phyloP scores from a whole-genome alignment of 331 rosid genomes.

The Pyrus hybrid region DNA sequence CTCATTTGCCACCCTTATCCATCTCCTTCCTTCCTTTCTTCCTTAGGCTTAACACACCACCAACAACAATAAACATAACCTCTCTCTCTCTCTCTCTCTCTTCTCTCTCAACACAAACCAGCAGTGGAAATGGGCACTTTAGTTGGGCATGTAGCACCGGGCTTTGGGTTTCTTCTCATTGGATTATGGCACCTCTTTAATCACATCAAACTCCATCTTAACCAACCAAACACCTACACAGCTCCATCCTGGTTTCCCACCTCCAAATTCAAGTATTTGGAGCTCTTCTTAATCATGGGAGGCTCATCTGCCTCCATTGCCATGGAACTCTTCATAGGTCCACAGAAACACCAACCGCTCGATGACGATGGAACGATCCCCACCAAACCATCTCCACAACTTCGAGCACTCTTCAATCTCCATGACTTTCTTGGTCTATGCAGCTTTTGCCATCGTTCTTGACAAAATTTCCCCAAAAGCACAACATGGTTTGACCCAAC shows the following conservation, averaged over 20 bases:
- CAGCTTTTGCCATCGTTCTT: conserved; percentile 32
- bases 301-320: conserved; percentile 50
- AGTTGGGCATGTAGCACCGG: conserved; percentile 68
- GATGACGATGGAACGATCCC: conserved; percentile 77
- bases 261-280: conserved; percentile 44
- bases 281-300: conserved; percentile 50
- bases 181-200: conserved; percentile 89
- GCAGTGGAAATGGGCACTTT: conserved; percentile 34
- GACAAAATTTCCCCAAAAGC: conserved; percentile 26
- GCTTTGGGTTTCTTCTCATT: conserved; percentile 53
- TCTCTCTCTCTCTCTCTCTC: not conserved
- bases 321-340: conserved; percentile 72
- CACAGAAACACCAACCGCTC: conserved; percentile 57
- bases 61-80: no score
- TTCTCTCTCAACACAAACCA: not conserved
- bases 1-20: no score
- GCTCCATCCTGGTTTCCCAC: conserved; percentile 66
- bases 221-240: conserved; percentile 25
- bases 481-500: conserved; percentile 39
- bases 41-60: no score
- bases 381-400: conserved; percentile 67
- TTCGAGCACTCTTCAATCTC: conserved; percentile 78
- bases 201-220: conserved; percentile 55
- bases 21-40: no score
- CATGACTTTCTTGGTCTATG: conserved; percentile 43